Evolutionary conservation across 2,329 filamentous ascomycete species (phyloP), one percentile per base, ranked within the genome.

Genomic region (Cladophialophora immunda): DNA sequence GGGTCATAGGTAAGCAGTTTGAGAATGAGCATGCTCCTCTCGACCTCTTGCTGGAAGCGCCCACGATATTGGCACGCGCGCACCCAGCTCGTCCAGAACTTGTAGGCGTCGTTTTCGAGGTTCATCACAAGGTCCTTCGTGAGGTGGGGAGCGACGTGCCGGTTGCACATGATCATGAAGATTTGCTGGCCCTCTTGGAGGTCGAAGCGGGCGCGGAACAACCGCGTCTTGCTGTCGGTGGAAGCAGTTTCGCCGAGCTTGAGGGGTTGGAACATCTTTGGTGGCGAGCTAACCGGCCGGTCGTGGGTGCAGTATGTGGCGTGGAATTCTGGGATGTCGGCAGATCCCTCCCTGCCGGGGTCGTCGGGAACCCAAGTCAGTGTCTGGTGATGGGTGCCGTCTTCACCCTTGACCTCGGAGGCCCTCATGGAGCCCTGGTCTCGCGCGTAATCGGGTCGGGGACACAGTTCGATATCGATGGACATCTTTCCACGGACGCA

Each of bases 1-100:
- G 90, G 91, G 73, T 93, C 91, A 72, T 89, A 93, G 0, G 90
- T 93, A 72, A 93, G 82, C 78, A 93, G 83, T 77, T 93, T 93
- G 53, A 93, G 78, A 61, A 92, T 87, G 81, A 93, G 86, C 58
- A 93, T 79, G 74, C 90, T 92, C 63, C 91, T 83, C 29, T 84
- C 83, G 5, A 93, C 89, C 2, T 91, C 87, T 76, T 93, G 90
- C 61, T 89, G 84, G 86, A 90, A 93, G 36, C 88, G 85, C 4
- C 91, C 91, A 66, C 86, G 87, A 76, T 92, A 93, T 70, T 84
- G 87, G 76, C 87, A 90, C 75, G 89, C 87, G 5, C 85, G 83
- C 62, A 92, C 90, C 87, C 90, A 94, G 71, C 88, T 87, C 71
- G 85, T 89, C 91, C 91, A 93, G 76, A 86, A 94, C 8, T 81